Evolutionary conservation across 2,329 filamentous ascomycete species (phyloP).

Genomic region (Rutstroemia sp.): DNA sequence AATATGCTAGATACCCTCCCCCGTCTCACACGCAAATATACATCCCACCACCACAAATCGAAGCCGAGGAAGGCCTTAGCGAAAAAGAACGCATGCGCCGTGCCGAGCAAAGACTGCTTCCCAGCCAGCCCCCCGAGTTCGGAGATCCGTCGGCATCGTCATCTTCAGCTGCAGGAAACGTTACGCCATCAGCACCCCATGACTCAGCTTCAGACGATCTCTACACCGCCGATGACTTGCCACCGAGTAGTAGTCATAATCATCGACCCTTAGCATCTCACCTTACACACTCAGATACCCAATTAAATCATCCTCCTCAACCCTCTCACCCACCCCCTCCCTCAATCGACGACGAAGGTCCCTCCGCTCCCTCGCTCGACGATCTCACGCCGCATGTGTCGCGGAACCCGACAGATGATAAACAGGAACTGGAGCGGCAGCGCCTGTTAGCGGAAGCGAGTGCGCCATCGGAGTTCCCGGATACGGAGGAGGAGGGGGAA

Average conservation of each 20-base stretch:
- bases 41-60: slow-evolving; percentile 52
- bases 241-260: slow-evolving; percentile 13
- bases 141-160: slow-evolving; percentile 37
- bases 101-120: slow-evolving; percentile 72
- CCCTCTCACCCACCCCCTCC: too few relatives aligned
- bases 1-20: slow-evolving; percentile 25
- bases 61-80: slow-evolving; percentile 54
- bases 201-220: slow-evolving; percentile 39
- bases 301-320: not conserved
- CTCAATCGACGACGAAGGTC: slow-evolving; percentile 5
- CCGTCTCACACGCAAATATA: slow-evolving; percentile 37
- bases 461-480: slow-evolving; percentile 44
- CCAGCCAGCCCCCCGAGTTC: slow-evolving; percentile 62
- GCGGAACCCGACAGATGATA: slow-evolving; percentile 50
- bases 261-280: slow-evolving; percentile 13
- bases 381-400: slow-evolving; percentile 17
- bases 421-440: slow-evolving; percentile 57
- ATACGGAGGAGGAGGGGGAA: slow-evolving; percentile 34
- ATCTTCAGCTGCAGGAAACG: slow-evolving; percentile 14
- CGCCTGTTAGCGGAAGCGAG: slow-evolving; percentile 46
- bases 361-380: slow-evolving; percentile 21
- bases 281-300: not conserved
- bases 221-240: slow-evolving; percentile 40
- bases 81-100: slow-evolving; percentile 77
- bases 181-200: slow-evolving; percentile 31